Conservation (phyloP, 257 asterid genomes). For the Paulownia fortunei region DNA sequence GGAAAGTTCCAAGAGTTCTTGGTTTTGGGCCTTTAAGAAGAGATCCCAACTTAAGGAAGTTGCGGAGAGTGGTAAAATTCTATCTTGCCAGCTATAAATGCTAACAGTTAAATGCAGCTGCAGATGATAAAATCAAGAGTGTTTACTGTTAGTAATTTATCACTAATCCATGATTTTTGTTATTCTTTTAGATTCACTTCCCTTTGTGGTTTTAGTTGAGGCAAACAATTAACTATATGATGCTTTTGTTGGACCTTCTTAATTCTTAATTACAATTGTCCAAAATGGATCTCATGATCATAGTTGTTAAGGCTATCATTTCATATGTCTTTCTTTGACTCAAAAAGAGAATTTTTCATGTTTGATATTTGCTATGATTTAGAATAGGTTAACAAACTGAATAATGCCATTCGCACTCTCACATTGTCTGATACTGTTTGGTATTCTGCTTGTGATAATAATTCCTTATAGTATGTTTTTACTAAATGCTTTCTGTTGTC, state of each 20-base stretch:
- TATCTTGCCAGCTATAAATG: constrained; percentile 28
- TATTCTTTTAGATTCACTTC: neutral
- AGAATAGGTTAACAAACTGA: constrained; percentile 19
- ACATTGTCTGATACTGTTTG: neutral
- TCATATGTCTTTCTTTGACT: constrained; percentile 11
- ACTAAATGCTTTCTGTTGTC: constrained; percentile 8
- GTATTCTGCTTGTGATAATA: neutral
- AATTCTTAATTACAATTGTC: neutral
- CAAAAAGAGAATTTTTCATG: neutral
- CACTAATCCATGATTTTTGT: constrained; percentile 7
- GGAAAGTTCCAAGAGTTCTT: constrained; percentile 74
- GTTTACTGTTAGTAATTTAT: constrained; percentile 13
- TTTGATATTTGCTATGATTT: constrained; percentile 7
- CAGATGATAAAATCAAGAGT: constrained; percentile 14
- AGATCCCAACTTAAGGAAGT: constrained; percentile 79
- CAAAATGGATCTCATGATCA: neutral
- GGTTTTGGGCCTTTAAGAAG: constrained; percentile 79
- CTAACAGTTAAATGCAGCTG: neutral
- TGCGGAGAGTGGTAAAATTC: constrained; percentile 74
- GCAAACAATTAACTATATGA: neutral
- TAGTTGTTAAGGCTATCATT: neutral
- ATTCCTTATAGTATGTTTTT: neutral
- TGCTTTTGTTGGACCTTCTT: constrained; percentile 10
- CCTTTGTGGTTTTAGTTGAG: neutral
- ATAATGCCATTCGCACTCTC: neutral